Conservation (phyloP, 352 stramenopile genomes). For the Phytophthora pluvialis region DNA sequence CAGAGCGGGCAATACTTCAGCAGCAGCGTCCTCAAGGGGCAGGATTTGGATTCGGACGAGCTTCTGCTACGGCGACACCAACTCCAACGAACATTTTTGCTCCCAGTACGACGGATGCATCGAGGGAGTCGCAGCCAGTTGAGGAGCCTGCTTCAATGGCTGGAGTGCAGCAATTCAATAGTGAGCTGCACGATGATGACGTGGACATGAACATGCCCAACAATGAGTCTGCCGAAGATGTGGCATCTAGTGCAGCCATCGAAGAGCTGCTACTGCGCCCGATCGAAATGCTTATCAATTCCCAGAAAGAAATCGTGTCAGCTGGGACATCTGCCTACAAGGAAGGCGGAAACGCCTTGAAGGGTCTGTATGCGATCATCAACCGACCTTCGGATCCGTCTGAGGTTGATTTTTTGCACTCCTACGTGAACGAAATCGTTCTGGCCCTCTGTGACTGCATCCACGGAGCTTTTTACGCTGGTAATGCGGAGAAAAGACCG, state of each 20-base stretch:
- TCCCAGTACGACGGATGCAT: slow-evolving; percentile 8
- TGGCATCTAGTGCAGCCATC: slow-evolving; percentile 30
- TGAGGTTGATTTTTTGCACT: slow-evolving; percentile 71
- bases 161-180: slow-evolving; percentile 42
- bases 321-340: slow-evolving; percentile 57
- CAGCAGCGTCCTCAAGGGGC: slow-evolving; percentile 27
- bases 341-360: slow-evolving; percentile 78
- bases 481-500: slow-evolving; percentile 67
- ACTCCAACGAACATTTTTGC: slow-evolving; percentile 10
- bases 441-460: slow-evolving; percentile 77
- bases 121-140: slow-evolving; percentile 1
- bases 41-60: slow-evolving; percentile 38
- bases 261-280: slow-evolving; percentile 68
- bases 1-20: slow-evolving; percentile 16
- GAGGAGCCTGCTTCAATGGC: slow-evolving; percentile 36
- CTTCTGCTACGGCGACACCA: slow-evolving; percentile 14
- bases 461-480: slow-evolving; percentile 70
- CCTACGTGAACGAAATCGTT: slow-evolving; percentile 84
- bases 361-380: slow-evolving; percentile 83
- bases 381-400: slow-evolving; percentile 57
- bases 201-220: slow-evolving; percentile 55
- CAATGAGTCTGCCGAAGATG: slow-evolving; percentile 24
- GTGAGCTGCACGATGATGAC: slow-evolving; percentile 50
- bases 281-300: slow-evolving; percentile 72
- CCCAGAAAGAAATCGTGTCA: slow-evolving; percentile 65